Evolutionary conservation across 1,139 yeast genomes (phyloP).

Genomic region (Yamadazyma triangularis): DNA sequence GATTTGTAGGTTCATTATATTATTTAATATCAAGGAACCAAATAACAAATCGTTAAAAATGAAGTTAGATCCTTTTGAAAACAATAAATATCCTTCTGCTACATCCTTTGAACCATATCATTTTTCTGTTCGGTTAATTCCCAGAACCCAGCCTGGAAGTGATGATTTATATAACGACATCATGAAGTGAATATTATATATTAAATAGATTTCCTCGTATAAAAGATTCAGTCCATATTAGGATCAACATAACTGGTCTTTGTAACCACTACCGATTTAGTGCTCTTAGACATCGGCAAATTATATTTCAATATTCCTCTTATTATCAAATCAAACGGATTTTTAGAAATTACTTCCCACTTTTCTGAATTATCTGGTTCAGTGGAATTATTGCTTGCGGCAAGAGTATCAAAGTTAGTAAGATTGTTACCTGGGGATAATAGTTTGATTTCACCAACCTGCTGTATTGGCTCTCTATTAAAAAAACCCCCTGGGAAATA

Average conservation of each 20-base stretch:
- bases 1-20: conserved; percentile 26
- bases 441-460: conserved; percentile 68
- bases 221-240: conserved; percentile 6
- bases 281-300: conserved; percentile 58
- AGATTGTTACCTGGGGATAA: conserved; percentile 69
- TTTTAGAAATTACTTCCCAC: conserved; percentile 73
- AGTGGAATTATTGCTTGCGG: conserved; percentile 8
- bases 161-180: conserved; percentile 19
- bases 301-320: conserved; percentile 79
- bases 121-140: conserved; percentile 32
- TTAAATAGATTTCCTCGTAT: not conserved
- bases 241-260: conserved; percentile 61
- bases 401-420: conserved; percentile 23
- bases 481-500: conserved; percentile 77
- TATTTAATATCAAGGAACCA: conserved; percentile 42
- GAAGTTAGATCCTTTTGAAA: conserved; percentile 46
- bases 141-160: conserved; percentile 17
- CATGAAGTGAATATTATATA: conserved; percentile 1
- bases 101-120: conserved; percentile 57
- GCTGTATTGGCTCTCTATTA: conserved; percentile 50
- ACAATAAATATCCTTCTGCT: conserved; percentile 47
- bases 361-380: conserved; percentile 45
- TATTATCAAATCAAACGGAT: conserved; percentile 82
- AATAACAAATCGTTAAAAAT: conserved; percentile 20
- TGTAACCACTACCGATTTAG: conserved; percentile 58